These are phyloP conservation scores for Komagataella ulmi DNA, from an alignment of 805 yeast genomes.

Conservation along the genomic window DNA sequence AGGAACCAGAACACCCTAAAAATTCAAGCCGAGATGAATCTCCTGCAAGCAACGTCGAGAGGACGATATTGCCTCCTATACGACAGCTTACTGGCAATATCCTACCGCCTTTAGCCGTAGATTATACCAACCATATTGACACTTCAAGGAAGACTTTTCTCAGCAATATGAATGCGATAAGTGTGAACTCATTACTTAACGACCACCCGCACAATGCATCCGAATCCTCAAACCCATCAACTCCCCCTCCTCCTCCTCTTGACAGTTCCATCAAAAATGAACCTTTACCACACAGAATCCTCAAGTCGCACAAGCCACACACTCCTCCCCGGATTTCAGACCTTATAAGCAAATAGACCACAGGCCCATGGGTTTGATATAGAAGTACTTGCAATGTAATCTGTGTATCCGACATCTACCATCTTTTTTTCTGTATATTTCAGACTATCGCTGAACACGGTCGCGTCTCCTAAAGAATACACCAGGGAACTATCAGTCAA, in stretches of 20 bases:
- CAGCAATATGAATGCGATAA: not conserved
- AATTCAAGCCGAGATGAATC: not conserved
- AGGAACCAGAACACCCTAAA: slow-evolving; percentile 16
- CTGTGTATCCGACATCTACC: not conserved
- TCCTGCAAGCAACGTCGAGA: not conserved
- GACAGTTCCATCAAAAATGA: not conserved
- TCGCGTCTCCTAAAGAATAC: not conserved
- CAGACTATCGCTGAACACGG: not conserved
- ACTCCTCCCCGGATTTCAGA: not conserved
- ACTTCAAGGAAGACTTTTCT: not conserved
- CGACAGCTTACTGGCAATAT: not conserved
- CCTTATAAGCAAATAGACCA: not conserved
- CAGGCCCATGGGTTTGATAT: not conserved
- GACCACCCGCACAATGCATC: not conserved
- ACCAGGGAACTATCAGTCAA: not conserved
- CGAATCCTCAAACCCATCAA: not conserved
- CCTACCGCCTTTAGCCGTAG: not conserved
- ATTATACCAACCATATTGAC: not conserved
- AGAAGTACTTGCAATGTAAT: not conserved
- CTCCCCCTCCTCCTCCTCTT: not conserved
- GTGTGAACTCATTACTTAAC: not conserved
- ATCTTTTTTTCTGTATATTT: not conserved
- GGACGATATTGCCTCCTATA: not conserved
- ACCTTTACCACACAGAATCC: not conserved
- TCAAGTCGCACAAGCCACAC: not conserved